Evolutionary conservation across 768 basidiomycete species (phyloP).

Genomic region (Trametes cinnabarina): DNA sequence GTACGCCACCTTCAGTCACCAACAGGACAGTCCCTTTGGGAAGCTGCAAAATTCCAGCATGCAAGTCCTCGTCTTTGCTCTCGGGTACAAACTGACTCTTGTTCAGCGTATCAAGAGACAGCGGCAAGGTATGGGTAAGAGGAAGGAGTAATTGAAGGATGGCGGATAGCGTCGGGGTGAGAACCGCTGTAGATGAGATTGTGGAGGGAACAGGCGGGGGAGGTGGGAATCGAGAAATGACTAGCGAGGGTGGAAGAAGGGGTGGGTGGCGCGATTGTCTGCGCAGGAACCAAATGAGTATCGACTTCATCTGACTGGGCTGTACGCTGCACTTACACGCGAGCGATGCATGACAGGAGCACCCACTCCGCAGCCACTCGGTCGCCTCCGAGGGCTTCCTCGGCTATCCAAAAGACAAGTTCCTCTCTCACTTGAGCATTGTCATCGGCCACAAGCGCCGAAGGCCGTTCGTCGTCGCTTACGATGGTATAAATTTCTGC

Average conservation of each 20-base stretch:
- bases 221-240: conserved; percentile 60
- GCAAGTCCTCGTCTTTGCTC: conserved; percentile 67
- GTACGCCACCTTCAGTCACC: conserved; percentile 63
- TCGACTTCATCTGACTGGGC: neutral
- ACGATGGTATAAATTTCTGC: neutral
- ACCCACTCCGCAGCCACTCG: conserved; percentile 71
- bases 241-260: conserved; percentile 65
- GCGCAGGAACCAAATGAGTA: conserved; percentile 1
- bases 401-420: conserved; percentile 71
- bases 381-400: conserved; percentile 68
- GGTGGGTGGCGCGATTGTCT: conserved; percentile 69
- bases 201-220: conserved; percentile 30
- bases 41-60: conserved; percentile 72
- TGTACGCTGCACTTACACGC: conserved; percentile 56
- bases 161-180: conserved; percentile 47
- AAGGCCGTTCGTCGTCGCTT: neutral
- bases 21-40: conserved; percentile 59
- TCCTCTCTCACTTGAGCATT: conserved; percentile 43
- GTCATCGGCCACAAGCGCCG: neutral
- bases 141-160: conserved; percentile 62
- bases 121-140: conserved; percentile 49
- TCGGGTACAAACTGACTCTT: conserved; percentile 57
- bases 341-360: conserved; percentile 55
- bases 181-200: neutral
- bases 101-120: conserved; percentile 66